These are phyloP conservation scores for Cytospora piceicola DNA, from an alignment of 2,329 filamentous ascomycete species.

Conservation along the genomic window DNA sequence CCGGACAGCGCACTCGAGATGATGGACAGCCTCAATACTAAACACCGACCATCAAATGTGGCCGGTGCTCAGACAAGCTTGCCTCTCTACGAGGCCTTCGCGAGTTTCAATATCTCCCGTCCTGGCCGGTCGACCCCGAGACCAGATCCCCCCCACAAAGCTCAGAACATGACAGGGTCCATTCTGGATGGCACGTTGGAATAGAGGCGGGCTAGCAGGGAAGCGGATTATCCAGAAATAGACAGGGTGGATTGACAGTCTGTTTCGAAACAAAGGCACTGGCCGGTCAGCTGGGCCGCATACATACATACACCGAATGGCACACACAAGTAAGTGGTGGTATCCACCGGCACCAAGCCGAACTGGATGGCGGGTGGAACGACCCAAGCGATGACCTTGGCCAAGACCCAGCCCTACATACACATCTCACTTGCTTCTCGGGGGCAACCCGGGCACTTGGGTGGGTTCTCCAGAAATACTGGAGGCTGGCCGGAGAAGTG, in stretches of 20 bases:
- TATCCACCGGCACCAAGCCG: conserved; percentile 3
- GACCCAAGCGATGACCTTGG: conserved; percentile 8
- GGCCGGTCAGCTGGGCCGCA: conserved; percentile 21
- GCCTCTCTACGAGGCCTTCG: background rate
- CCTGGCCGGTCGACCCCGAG: background rate
- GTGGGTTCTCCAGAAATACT: conserved; percentile 14
- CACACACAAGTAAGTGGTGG: conserved; percentile 1
- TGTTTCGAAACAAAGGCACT: conserved; percentile 22
- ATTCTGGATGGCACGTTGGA: background rate
- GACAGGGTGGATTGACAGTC: conserved; percentile 8
- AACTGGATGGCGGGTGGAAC: conserved; percentile 3
- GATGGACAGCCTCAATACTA: background rate
- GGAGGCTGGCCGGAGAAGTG: conserved; percentile 5
- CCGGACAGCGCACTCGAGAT: background rate
- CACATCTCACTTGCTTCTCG: conserved; percentile 12
- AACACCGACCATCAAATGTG: background rate
- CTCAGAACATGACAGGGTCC: background rate
- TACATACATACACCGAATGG: background rate
- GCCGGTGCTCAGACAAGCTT: conserved; percentile 14
- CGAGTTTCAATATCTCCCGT: background rate
- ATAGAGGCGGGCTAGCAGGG: background rate
- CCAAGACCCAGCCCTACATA: conserved; percentile 15
- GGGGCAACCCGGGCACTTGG: conserved; percentile 1
- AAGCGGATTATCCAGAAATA: conserved; percentile 16
- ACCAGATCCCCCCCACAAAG: background rate